Evolutionary conservation across 2,329 filamentous ascomycete genomes (phyloP).

Genomic region (Colletotrichum chlorophyti): DNA sequence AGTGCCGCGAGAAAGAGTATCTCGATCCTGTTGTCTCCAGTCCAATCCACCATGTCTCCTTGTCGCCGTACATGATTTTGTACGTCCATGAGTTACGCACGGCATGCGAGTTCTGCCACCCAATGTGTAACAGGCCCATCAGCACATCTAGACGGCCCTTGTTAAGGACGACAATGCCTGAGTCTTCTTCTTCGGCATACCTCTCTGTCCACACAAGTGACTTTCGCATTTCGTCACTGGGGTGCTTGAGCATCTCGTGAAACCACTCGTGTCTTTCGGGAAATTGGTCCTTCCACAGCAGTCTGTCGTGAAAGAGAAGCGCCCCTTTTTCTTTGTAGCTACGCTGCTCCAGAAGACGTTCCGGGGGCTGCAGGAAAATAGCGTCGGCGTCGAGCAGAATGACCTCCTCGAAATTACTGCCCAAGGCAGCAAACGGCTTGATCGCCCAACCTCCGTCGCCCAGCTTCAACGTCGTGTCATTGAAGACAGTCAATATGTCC

Average conservation of each 20-base stretch:
- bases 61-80: constrained; percentile 50
- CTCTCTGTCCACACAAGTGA: constrained; percentile 47
- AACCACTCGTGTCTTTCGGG: constrained; percentile 45
- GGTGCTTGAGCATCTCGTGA: constrained; percentile 43
- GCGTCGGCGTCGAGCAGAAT: constrained; percentile 47
- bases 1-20: constrained; percentile 49
- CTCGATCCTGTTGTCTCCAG: constrained; percentile 45
- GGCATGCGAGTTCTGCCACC: constrained; percentile 50
- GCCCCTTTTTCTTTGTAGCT: constrained; percentile 41
- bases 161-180: constrained; percentile 48
- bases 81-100: constrained; percentile 50
- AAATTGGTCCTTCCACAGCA: constrained; percentile 44
- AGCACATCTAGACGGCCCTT: constrained; percentile 45
- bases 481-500: constrained; percentile 41
- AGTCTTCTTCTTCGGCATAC: constrained; percentile 50
- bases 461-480: constrained; percentile 39
- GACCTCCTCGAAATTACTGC: constrained; percentile 43
- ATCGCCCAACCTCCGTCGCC: constrained; percentile 45
- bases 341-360: constrained; percentile 39
- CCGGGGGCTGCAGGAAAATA: constrained; percentile 45
- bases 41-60: constrained; percentile 54
- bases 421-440: constrained; percentile 48
- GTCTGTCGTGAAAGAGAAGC: constrained; percentile 49
- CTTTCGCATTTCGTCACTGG: constrained; percentile 39
- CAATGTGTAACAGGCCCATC: constrained; percentile 46